Evolutionary conservation across 306 rosid species (phyloP).

Genomic region (Canavalia ensiformis): DNA sequence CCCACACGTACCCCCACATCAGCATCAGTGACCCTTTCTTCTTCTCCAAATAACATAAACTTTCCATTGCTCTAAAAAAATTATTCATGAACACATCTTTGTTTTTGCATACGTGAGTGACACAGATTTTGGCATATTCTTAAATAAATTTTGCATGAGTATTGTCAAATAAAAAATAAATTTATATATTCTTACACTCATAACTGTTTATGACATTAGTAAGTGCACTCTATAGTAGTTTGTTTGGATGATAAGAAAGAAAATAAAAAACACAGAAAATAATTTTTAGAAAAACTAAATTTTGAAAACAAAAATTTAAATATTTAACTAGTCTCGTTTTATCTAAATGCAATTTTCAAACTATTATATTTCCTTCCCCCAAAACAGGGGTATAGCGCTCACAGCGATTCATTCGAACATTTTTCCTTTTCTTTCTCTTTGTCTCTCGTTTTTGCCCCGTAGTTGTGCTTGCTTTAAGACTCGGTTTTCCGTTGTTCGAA

Average conservation of each 20-base stretch:
- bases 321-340: too few species aligned
- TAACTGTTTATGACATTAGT: too few species aligned
- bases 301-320: too few species aligned
- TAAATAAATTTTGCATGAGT: not conserved
- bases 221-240: too few species aligned
- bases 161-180: not conserved
- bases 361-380: too few species aligned
- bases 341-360: too few species aligned
- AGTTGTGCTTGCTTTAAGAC: slow-evolving; percentile 1
- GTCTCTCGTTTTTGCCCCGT: not conserved
- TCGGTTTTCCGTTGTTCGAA: not conserved
- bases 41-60: not conserved
- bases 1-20: not conserved
- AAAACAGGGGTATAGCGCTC: too few species aligned
- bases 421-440: not conserved
- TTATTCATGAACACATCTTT: not conserved
- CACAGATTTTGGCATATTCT: not conserved
- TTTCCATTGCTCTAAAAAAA: not conserved
- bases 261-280: too few species aligned
- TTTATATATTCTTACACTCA: too few species aligned
- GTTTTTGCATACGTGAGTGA: not conserved
- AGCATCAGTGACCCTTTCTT: slow-evolving; percentile 10
- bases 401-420: too few species aligned
- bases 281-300: too few species aligned
- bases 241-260: too few species aligned